Conservation (phyloP, 768 basidiomycete species). For the Boletellus emodensis region DNA sequence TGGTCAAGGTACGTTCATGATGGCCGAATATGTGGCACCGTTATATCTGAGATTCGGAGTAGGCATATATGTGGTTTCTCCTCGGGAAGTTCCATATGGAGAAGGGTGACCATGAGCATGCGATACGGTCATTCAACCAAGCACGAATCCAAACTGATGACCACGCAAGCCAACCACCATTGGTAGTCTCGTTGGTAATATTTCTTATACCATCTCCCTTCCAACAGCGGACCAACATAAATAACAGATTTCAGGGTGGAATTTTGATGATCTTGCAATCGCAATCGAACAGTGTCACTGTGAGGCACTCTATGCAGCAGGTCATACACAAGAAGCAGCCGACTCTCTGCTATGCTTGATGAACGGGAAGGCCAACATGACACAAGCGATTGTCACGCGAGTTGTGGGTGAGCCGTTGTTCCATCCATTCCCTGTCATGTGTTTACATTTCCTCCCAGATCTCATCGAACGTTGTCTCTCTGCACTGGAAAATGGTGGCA, state of each 20-base stretch:
- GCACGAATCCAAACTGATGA: background rate
- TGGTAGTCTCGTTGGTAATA: background rate
- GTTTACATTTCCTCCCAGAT: background rate
- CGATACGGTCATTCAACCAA: background rate
- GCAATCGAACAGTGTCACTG: background rate
- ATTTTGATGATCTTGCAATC: background rate
- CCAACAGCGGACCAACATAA: too few relatives aligned
- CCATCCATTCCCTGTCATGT: too few relatives aligned
- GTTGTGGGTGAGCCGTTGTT: too few relatives aligned
- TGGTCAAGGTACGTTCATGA: too few relatives aligned
- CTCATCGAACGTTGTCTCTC: background rate
- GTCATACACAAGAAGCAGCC: too few relatives aligned
- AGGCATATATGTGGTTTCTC: background rate
- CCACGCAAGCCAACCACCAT: background rate
- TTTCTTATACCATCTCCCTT: too few relatives aligned
- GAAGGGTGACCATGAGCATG: background rate
- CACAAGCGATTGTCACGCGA: too few relatives aligned
- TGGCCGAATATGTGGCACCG: background rate
- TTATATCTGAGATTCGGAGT: background rate
- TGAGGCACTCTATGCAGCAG: background rate
- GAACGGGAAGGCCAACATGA: too few relatives aligned
- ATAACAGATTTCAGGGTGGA: conserved; percentile 9
- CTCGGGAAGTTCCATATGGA: background rate
- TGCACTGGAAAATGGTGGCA: background rate
- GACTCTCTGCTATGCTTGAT: too few relatives aligned